Evolutionary conservation across 768 basidiomycete species (phyloP).

Genomic region (Asterophora lycoperdoides): DNA sequence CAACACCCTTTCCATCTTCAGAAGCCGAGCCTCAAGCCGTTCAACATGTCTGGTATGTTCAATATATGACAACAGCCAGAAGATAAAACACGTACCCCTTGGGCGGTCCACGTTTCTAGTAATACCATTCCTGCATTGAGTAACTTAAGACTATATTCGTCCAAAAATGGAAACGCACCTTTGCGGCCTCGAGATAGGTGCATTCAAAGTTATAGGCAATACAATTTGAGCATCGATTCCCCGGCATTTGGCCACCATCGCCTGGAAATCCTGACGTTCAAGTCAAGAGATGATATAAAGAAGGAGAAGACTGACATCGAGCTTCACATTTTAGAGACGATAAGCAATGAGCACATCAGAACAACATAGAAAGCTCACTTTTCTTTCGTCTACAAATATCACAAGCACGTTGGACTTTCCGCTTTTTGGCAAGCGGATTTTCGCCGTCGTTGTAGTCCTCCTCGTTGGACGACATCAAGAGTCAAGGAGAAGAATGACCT

Average conservation of each 20-base stretch:
- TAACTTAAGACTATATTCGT: not conserved
- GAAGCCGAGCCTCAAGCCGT: conserved; percentile 52
- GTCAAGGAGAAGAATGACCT: conserved; percentile 10
- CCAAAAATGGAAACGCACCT: conserved; percentile 37
- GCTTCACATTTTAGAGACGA: conserved; percentile 41
- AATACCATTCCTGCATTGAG: not conserved
- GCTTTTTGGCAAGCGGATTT: conserved; percentile 52
- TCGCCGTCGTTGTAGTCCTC: conserved; percentile 55
- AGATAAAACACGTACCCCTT: conserved; percentile 41
- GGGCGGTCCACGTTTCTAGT: conserved; percentile 55
- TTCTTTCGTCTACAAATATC: conserved; percentile 84
- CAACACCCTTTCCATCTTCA: conserved; percentile 58
- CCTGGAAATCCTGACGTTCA: conserved; percentile 29
- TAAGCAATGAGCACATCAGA: conserved; percentile 3
- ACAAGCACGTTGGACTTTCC: conserved; percentile 74
- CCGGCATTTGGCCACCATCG: conserved; percentile 69
- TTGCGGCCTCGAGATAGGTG: conserved; percentile 66
- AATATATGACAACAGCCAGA: not conserved
- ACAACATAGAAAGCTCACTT: conserved; percentile 38
- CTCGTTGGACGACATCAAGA: conserved; percentile 61
- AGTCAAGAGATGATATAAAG: too few relatives aligned
- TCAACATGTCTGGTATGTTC: conserved; percentile 49
- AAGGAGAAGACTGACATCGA: conserved; percentile 47
- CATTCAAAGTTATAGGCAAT: conserved; percentile 59
- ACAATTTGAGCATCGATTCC: conserved; percentile 66